Conservation (phyloP, 768 basidiomycete genomes). For the Brasilioporus rufonigricans region DNA sequence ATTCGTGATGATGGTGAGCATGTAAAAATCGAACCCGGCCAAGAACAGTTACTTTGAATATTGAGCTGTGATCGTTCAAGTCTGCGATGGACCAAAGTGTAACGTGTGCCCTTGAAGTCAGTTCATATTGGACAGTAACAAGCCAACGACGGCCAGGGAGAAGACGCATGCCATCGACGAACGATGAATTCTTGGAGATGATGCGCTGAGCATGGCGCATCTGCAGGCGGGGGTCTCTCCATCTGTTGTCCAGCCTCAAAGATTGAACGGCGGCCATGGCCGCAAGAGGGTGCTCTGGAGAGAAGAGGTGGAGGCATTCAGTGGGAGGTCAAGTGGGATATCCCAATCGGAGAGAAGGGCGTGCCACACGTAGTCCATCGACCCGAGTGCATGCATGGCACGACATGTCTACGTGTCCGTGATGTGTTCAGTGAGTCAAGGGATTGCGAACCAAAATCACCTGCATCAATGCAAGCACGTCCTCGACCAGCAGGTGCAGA, state of each 20-base stretch:
- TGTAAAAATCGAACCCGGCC: conserved; percentile 36
- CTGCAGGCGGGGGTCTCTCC: conserved; percentile 38
- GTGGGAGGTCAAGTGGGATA: conserved; percentile 42
- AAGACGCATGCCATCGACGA: conserved; percentile 46
- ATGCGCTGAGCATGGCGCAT: conserved; percentile 40
- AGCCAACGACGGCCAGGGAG: conserved; percentile 50
- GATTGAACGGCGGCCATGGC: conserved; percentile 40
- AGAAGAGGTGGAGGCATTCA: conserved; percentile 28
- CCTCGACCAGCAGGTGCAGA: conserved; percentile 33
- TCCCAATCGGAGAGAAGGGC: conserved; percentile 31
- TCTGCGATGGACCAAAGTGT: conserved; percentile 45
- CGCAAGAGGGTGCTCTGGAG: conserved; percentile 43
- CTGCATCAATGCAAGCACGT: conserved; percentile 50
- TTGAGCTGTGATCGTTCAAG: conserved; percentile 23
- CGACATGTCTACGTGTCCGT: conserved; percentile 55
- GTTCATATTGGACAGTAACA: conserved; percentile 40
- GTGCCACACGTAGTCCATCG: conserved; percentile 57
- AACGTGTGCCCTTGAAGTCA: conserved; percentile 36
- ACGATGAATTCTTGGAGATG: conserved; percentile 31
- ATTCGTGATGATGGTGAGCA: conserved; percentile 25
- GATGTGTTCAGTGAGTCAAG: conserved; percentile 8
- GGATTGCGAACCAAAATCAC: conserved; percentile 26
- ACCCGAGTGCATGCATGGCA: conserved; percentile 51
- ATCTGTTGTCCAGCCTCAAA: conserved; percentile 50
- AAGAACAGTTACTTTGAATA: conserved; percentile 28